Percentiles rank a stretch among this genome's conserved stretches.
Evolutionary conservation across 140 eudicot species (phyloP).

Genomic region (Erigeron philadelphicus): DNA sequence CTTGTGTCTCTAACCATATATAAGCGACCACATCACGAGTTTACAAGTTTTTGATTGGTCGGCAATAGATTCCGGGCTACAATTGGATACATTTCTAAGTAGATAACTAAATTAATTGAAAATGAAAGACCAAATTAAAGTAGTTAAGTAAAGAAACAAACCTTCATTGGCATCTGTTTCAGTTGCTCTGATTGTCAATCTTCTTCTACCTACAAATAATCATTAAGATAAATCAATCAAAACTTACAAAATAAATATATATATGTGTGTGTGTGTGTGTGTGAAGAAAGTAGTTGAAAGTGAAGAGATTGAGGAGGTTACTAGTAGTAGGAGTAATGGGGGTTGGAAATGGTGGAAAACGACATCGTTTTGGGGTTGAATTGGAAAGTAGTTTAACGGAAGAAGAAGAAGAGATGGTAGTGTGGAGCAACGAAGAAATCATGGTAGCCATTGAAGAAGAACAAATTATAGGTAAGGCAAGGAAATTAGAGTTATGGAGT

Average conservation of each 20-base stretch:
- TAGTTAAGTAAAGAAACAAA: neutral
- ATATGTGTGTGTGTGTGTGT: neutral
- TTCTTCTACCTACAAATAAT: constrained; percentile 41
- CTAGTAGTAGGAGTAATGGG: constrained; percentile 7
- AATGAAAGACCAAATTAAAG: too few species aligned
- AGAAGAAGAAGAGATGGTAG: constrained; percentile 22
- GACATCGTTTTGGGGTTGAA: constrained; percentile 34
- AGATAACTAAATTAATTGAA: too few species aligned
- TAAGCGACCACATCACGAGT: too few species aligned
- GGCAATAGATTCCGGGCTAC: too few species aligned
- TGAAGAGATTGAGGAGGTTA: constrained; percentile 30
- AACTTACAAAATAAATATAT: neutral
- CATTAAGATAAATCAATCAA: constrained; percentile 6
- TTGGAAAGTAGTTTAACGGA: constrained; percentile 28
- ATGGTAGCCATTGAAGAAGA: constrained; percentile 31
- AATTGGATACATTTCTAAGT: too few species aligned
- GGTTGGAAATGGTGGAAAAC: constrained; percentile 24
- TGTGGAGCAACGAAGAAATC: constrained; percentile 47
- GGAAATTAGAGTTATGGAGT: neutral
- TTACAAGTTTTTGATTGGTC: too few species aligned
- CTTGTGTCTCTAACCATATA: too few species aligned
- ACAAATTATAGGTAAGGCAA: neutral
- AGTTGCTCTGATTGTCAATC: constrained; percentile 60
- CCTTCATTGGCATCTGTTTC: constrained; percentile 31
- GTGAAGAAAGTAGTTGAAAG: constrained; percentile 36